Base-by-base conservation (phyloP, 768 basidiomycete species). In the Infundibulicybe gibba region DNA sequence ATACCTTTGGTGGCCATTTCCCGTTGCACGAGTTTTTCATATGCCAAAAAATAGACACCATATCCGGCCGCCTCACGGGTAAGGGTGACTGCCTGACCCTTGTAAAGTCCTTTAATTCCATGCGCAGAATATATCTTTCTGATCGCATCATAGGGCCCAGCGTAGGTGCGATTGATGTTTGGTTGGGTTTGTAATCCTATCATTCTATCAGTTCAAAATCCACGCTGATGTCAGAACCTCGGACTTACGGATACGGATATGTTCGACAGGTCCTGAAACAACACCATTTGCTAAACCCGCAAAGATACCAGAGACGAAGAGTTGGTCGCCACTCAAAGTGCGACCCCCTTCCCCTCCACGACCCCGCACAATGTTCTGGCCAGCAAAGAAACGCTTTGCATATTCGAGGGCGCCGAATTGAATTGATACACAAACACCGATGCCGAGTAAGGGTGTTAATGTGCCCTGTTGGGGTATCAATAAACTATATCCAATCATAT, bases 191-290 rank as follows among this genome's bases (percentile, higher is more conserved):
- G 95, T 19, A 98, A 71, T 45, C 94, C 91, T 94, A 52, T 11
- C 32, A 53, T n/a, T 21, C 44, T 41, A 50, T 54, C 43, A 33
- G 35, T 38, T 10, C 14, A 10, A 38, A 10, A 38, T 10, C 17
- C 17, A 19, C 17, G 14, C 14, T n/a, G 14, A n/a, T 38, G 14
- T 38, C 35, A n/a, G 14, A 19, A 38, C 10, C n/a, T 40, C 15
- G 12, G 25, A 71, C 87, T 62, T 54, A 92, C 91, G 85, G 54
- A 97, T 98, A 70, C 94, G 90, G 61, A 97, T 94, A 61, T 97
- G 94, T 64, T 98, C 94, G 14, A 98, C 94, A 5, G 94, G 95
- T 1, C 94, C 93, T 1, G 94, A 94, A 32, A 97, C 93, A 49
- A 95, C 74, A 21, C 91, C 87, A 60, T 97, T 98, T 9, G 90